phyloP scores from a whole-genome alignment of 2,329 filamentous ascomycete genomes.

The Colletotrichum sp. region DNA sequence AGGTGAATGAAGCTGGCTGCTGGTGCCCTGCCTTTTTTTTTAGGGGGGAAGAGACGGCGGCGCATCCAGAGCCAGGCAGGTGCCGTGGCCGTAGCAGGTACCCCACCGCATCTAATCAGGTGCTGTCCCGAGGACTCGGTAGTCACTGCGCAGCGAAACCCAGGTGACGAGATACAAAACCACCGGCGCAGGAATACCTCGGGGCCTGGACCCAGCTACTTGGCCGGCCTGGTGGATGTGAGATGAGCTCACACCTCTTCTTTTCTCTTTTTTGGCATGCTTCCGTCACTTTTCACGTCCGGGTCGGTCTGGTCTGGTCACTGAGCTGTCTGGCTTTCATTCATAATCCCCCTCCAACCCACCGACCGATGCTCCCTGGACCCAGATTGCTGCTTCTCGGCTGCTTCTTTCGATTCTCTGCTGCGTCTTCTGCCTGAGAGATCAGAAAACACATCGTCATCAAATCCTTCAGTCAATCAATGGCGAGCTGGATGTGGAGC shows the following conservation, averaged over 20 bases:
- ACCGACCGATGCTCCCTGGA: slow-evolving; percentile 1
- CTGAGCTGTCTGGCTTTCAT: slow-evolving; percentile 2
- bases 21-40: not conserved
- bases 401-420: not conserved
- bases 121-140: not conserved
- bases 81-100: slow-evolving; percentile 2
- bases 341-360: slow-evolving; percentile 20
- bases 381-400: not conserved
- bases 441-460: not conserved
- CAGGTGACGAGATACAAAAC: not conserved
- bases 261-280: slow-evolving; percentile 16
- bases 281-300: slow-evolving; percentile 19
- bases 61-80: not conserved
- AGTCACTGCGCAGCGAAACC: not conserved
- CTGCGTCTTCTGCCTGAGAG: not conserved
- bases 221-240: slow-evolving; percentile 2
- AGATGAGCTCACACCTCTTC: slow-evolving; percentile 21
- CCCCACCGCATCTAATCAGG: not conserved
- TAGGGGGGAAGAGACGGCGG: not conserved
- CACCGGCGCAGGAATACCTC: not conserved
- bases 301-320: not conserved
- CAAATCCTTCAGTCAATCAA: slow-evolving; percentile 1
- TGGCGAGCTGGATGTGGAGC: slow-evolving; percentile 19
- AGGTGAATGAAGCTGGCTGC: not conserved
- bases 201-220: slow-evolving; percentile 6